Conservation (phyloP, 768 basidiomycete species). For the Phlebiopsis flavidoalba region DNA sequence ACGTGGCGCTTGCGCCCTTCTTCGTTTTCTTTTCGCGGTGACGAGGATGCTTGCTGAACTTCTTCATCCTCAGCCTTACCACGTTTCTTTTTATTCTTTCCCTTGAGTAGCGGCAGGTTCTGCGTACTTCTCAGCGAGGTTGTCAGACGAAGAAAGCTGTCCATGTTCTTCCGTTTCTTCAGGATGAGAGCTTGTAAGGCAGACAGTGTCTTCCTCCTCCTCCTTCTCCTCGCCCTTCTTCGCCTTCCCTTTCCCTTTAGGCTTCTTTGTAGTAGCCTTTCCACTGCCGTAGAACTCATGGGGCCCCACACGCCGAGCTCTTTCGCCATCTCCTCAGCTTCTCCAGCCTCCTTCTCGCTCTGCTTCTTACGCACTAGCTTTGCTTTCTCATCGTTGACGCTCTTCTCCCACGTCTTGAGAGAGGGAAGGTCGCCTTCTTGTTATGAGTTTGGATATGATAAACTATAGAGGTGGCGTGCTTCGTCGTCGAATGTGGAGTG, state of each 20-base stretch:
- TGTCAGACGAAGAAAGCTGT: slow-evolving; percentile 54
- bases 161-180: slow-evolving; percentile 65
- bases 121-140: too few species aligned
- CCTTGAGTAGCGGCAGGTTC: slow-evolving; percentile 20
- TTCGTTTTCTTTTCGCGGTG: slow-evolving; percentile 46
- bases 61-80: slow-evolving; percentile 42
- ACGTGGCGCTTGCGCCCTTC: slow-evolving; percentile 27
- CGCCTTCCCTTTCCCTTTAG: slow-evolving; percentile 39
- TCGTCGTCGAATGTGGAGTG: slow-evolving; percentile 86
- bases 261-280: slow-evolving; percentile 52
- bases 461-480: slow-evolving; percentile 72
- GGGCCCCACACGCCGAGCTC: slow-evolving; percentile 94
- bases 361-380: slow-evolving; percentile 68
- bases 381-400: slow-evolving; percentile 76
- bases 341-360: slow-evolving; percentile 72
- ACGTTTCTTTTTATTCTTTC: slow-evolving; percentile 47
- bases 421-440: slow-evolving; percentile 50
- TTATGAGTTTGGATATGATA: slow-evolving; percentile 63
- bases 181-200: slow-evolving; percentile 78
- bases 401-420: slow-evolving; percentile 60
- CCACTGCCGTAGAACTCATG: slow-evolving; percentile 64
- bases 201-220: slow-evolving; percentile 32
- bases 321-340: slow-evolving; percentile 80
- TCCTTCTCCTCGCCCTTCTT: slow-evolving; percentile 42
- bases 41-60: slow-evolving; percentile 32